Conservation (phyloP, 495 filamentous ascomycete species). For the Tuber microsphaerosporum region DNA sequence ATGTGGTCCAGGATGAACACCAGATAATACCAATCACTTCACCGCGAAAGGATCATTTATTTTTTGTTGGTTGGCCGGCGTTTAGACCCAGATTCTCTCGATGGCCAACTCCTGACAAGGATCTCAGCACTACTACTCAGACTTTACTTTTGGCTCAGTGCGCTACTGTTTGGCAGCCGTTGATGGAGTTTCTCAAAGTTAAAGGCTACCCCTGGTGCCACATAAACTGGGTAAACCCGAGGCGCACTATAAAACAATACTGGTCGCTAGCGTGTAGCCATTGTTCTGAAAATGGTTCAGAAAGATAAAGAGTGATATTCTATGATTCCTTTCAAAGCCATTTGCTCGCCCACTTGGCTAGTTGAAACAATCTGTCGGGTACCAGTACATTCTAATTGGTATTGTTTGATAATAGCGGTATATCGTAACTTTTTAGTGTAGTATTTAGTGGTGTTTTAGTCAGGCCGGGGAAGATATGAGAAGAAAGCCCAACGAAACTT, state of each 20-base stretch:
- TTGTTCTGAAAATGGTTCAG: neutral
- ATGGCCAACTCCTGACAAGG: neutral
- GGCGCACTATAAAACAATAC: neutral
- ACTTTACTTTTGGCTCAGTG: neutral
- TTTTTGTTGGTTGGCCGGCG: neutral
- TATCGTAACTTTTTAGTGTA: neutral
- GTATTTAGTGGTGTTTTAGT: neutral
- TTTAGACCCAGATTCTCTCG: neutral
- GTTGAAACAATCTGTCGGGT: neutral
- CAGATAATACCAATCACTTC: neutral
- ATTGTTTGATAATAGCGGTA: neutral
- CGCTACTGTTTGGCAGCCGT: no score
- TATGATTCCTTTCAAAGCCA: neutral
- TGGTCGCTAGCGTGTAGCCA: neutral
- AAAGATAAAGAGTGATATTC: neutral
- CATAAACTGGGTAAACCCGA: neutral
- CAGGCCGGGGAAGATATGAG: neutral
- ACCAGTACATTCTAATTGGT: neutral
- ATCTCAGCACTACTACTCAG: neutral
- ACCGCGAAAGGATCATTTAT: neutral
- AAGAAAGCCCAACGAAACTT: neutral
- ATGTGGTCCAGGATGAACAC: neutral
- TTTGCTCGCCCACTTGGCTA: neutral
- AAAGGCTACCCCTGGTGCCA: no score
- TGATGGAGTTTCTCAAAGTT: no score